Evolutionary conservation across 176 grass and related monocot genomes (phyloP).

Genomic region (Microstegium vimineum): DNA sequence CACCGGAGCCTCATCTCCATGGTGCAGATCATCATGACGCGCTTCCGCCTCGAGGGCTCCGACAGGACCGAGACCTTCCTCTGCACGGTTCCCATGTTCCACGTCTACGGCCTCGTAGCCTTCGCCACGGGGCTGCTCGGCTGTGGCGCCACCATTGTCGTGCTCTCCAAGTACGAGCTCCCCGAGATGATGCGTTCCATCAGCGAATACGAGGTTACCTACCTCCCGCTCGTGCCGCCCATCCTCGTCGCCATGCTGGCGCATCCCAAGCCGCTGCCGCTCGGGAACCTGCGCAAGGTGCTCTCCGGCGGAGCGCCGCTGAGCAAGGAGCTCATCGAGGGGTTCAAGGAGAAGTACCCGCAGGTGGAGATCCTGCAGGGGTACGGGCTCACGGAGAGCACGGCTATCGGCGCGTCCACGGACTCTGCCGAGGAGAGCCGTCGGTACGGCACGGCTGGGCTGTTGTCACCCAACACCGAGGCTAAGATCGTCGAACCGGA

Average conservation of each 20-base stretch:
- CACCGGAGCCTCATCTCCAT: constrained; percentile 90
- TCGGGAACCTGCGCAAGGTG: constrained; percentile 52
- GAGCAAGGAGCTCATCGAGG: constrained; percentile 77
- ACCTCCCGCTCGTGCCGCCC: constrained; percentile 89
- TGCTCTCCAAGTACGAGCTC: constrained; percentile 87
- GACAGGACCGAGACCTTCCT: constrained; percentile 61
- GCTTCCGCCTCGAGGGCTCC: constrained; percentile 71
- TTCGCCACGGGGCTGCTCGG: constrained; percentile 91
- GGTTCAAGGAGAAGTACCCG: constrained; percentile 85
- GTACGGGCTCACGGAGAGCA: constrained; percentile 91
- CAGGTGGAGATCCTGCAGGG: constrained; percentile 86
- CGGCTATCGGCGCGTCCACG: constrained; percentile 86
- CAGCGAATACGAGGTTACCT: constrained; percentile 59
- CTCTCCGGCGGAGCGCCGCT: constrained; percentile 88
- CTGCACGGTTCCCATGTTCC: constrained; percentile 97
- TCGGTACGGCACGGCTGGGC: constrained; percentile 80
- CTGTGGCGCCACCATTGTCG: constrained; percentile 78
- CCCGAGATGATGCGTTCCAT: constrained; percentile 79
- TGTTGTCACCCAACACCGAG: constrained; percentile 82
- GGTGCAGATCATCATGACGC: constrained; percentile 85
- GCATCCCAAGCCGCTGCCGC: constrained; percentile 43
- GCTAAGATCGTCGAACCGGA: constrained; percentile 88
- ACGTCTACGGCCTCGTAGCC: constrained; percentile 88
- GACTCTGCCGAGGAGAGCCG: constrained; percentile 90
- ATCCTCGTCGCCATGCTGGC: constrained; percentile 88